Evolutionary conservation across 495 filamentous ascomycete species (phyloP).

Genomic region (Neurospora hispaniola): DNA sequence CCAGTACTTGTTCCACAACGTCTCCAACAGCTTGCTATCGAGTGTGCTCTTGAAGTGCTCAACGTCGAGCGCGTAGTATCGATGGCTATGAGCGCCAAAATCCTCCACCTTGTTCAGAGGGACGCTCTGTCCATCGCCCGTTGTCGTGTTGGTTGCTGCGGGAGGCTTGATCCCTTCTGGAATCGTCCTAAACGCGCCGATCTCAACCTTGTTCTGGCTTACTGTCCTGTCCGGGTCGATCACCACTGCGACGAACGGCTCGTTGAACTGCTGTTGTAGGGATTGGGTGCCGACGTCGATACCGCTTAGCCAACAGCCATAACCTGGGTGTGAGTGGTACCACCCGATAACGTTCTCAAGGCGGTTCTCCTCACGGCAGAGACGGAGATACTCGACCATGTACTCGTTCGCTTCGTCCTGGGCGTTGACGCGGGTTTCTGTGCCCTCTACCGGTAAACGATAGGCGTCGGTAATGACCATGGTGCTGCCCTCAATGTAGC

Average conservation of each 20-base stretch:
- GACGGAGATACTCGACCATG: constrained; percentile 73
- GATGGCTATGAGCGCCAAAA: constrained; percentile 82
- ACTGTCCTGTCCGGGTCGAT: constrained; percentile 97
- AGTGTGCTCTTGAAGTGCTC: constrained; percentile 89
- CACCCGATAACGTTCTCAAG: constrained; percentile 91
- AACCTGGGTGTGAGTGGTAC: constrained; percentile 97
- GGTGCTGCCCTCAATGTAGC: constrained; percentile 71
- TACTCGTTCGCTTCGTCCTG: constrained; percentile 94
- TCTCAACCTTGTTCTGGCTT: constrained; percentile 89
- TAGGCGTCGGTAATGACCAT: constrained; percentile 94
- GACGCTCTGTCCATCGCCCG: constrained; percentile 56
- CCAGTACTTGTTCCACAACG: constrained; percentile 99
- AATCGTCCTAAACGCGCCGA: constrained; percentile 91
- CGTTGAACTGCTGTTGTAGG: constrained; percentile 69
- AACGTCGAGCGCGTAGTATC: constrained; percentile 85
- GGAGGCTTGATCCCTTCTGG: constrained; percentile 57
- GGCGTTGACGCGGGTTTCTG: constrained; percentile 94
- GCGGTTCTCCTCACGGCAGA: constrained; percentile 64
- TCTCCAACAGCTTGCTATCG: constrained; percentile 72
- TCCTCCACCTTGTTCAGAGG: constrained; percentile 88
- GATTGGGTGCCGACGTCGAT: constrained; percentile 88
- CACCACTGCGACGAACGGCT: constrained; percentile 92
- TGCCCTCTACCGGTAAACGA: constrained; percentile 90
- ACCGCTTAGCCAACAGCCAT: constrained; percentile 95
- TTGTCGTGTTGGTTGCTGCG: constrained; percentile 21